phyloP scores from a whole-genome alignment of 23 red algal genomes.

The Gracilaria gracilis region DNA sequence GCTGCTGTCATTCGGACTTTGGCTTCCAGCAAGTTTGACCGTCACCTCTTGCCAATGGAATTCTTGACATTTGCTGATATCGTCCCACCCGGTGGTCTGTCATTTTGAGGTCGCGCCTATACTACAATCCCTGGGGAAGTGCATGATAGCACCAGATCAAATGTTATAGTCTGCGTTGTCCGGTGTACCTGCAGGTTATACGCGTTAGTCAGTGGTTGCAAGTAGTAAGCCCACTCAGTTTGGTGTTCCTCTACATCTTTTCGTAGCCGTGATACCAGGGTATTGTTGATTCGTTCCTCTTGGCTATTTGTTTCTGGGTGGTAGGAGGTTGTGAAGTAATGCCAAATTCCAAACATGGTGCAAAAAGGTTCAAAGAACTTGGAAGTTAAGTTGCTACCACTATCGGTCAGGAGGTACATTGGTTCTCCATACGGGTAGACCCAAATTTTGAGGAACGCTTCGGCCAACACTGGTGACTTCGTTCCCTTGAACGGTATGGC shows the following conservation, averaged over 20 bases:
- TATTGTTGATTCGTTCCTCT: constrained; percentile 42
- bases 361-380: constrained; percentile 31
- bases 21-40: background rate
- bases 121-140: background rate
- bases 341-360: constrained; percentile 4
- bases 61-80: background rate
- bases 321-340: constrained; percentile 15
- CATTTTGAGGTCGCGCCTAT: background rate
- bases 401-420: constrained; percentile 38
- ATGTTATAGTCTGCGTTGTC: background rate
- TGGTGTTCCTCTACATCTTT: constrained; percentile 31
- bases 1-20: background rate
- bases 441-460: constrained; percentile 20
- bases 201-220: constrained; percentile 9
- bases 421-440: constrained; percentile 13
- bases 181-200: constrained; percentile 54
- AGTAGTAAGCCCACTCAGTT: background rate
- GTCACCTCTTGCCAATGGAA: background rate
- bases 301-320: constrained; percentile 36
- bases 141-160: constrained; percentile 6
- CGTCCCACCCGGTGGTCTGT: background rate
- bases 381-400: constrained; percentile 14
- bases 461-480: background rate
- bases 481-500: background rate
- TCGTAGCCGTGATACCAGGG: background rate